A percentile compares a stretch with the other conserved stretches of the same genome.
phyloP scores from a whole-genome alignment of 2,329 filamentous ascomycete species.

The Diplodia mutila region DNA sequence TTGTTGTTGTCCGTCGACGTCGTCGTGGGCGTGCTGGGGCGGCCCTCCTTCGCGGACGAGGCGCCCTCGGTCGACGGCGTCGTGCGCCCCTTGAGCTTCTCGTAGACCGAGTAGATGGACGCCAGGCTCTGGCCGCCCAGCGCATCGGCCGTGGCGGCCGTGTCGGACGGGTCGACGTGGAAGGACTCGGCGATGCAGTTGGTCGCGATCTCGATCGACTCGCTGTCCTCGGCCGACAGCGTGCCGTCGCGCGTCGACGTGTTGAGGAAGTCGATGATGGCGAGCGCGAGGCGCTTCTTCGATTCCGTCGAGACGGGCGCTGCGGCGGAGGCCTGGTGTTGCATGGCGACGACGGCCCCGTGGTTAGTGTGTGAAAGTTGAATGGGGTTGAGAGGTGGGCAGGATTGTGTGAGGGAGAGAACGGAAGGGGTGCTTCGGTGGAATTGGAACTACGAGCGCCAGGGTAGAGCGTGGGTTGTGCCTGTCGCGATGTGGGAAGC shows the following conservation, averaged over 20 bases:
- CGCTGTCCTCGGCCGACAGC: slow-evolving; percentile 82
- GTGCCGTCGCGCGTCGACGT: slow-evolving; percentile 86
- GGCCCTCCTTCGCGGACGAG: slow-evolving; percentile 46
- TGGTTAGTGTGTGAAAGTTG: background rate
- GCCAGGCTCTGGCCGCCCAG: slow-evolving; percentile 85
- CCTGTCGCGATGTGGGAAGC: background rate
- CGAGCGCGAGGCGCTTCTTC: slow-evolving; percentile 89
- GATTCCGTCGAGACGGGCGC: slow-evolving; percentile 45
- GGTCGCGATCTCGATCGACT: slow-evolving; percentile 90
- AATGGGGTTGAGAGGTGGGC: background rate
- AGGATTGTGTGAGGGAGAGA: background rate
- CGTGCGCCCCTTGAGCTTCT: slow-evolving; percentile 80
- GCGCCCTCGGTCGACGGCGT: slow-evolving; percentile 50
- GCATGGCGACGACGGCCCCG: background rate
- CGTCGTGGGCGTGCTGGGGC: slow-evolving; percentile 46
- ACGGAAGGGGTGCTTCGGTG: background rate
- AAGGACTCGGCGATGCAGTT: slow-evolving; percentile 96
- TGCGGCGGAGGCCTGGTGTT: slow-evolving; percentile 37
- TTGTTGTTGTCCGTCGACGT: slow-evolving; percentile 51
- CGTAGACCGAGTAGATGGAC: slow-evolving; percentile 93
- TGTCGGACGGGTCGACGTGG: slow-evolving; percentile 85
- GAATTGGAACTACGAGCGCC: background rate
- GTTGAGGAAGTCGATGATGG: slow-evolving; percentile 93
- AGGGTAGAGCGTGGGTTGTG: background rate
- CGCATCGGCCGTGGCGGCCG: slow-evolving; percentile 72